These are phyloP conservation scores for Pythium coloratum DNA, from an alignment of 352 stramenopile species.

Conservation along the genomic window DNA sequence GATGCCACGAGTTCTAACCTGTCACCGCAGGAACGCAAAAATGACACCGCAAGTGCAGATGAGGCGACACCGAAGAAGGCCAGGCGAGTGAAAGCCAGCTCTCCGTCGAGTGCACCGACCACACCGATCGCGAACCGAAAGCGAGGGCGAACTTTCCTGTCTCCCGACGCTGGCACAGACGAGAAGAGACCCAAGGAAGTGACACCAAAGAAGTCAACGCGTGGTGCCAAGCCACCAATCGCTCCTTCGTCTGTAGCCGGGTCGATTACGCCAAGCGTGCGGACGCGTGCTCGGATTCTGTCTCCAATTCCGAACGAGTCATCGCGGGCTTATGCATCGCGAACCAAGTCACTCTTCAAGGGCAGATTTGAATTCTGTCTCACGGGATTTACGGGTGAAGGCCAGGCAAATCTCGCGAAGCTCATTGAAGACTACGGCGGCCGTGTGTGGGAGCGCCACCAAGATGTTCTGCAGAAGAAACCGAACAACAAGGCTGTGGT, in stretches of 20 bases:
- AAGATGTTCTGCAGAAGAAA: constrained; percentile 46
- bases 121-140: constrained; percentile 28
- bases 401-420: constrained; percentile 47
- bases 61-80: constrained; percentile 25
- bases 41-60: not conserved
- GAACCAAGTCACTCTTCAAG: constrained; percentile 64
- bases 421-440: constrained; percentile 71
- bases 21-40: not conserved
- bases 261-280: constrained; percentile 44
- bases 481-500: constrained; percentile 60
- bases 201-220: constrained; percentile 19
- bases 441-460: constrained; percentile 45
- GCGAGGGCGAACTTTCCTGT: constrained; percentile 30
- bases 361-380: constrained; percentile 78
- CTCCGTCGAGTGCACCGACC: not conserved
- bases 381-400: constrained; percentile 61
- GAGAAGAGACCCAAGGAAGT: constrained; percentile 6
- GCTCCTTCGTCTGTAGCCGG: not conserved
- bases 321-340: constrained; percentile 45
- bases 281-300: constrained; percentile 47
- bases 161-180: constrained; percentile 28
- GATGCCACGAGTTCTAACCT: not conserved
- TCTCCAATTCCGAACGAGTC: constrained; percentile 44
- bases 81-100: not conserved
- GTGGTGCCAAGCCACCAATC: constrained; percentile 10